These are phyloP conservation scores for Rhexocercosporidium sp. DNA, from an alignment of 2,329 filamentous ascomycete species.

Conservation along the genomic window DNA sequence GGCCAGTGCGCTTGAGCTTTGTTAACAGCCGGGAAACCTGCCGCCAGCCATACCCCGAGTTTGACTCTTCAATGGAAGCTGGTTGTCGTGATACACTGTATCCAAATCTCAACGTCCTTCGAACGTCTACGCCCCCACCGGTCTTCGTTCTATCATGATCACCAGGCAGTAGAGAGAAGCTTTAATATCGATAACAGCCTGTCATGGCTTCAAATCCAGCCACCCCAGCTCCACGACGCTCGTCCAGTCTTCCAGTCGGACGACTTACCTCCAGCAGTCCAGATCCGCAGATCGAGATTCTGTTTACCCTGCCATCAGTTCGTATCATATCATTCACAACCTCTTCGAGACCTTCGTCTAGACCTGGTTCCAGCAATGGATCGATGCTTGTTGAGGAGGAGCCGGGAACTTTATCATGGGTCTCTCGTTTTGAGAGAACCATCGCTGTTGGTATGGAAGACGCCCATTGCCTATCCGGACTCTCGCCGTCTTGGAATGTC, in stretches of 20 bases:
- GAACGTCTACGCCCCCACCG: conserved; percentile 8
- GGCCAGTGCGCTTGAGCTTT: not conserved
- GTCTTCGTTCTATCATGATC: conserved; percentile 29
- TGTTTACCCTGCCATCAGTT: conserved; percentile 41
- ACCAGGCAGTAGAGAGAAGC: conserved; percentile 24
- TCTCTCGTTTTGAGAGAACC: conserved; percentile 77
- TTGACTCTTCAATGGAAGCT: conserved; percentile 2
- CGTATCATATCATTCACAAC: conserved; percentile 59
- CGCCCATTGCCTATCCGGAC: not conserved
- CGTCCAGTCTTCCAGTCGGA: conserved; percentile 33
- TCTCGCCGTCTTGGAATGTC: conserved; percentile 1
- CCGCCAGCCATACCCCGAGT: not conserved
- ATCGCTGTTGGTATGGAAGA: conserved; percentile 71
- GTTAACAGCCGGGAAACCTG: not conserved
- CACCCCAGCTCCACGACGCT: conserved; percentile 28
- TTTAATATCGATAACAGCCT: conserved; percentile 12
- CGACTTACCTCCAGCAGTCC: conserved; percentile 27
- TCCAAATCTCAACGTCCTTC: conserved; percentile 8
- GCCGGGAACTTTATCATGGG: conserved; percentile 72
- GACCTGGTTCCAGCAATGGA: conserved; percentile 34
- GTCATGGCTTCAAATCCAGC: conserved; percentile 34
- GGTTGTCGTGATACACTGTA: not conserved
- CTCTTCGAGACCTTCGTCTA: conserved; percentile 18
- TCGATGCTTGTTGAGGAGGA: conserved; percentile 50
- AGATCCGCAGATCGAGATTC: conserved; percentile 41